Evolutionary conservation across 1,284 basidiomycete species (phyloP).

Genomic region (Wolfiporia cocos): DNA sequence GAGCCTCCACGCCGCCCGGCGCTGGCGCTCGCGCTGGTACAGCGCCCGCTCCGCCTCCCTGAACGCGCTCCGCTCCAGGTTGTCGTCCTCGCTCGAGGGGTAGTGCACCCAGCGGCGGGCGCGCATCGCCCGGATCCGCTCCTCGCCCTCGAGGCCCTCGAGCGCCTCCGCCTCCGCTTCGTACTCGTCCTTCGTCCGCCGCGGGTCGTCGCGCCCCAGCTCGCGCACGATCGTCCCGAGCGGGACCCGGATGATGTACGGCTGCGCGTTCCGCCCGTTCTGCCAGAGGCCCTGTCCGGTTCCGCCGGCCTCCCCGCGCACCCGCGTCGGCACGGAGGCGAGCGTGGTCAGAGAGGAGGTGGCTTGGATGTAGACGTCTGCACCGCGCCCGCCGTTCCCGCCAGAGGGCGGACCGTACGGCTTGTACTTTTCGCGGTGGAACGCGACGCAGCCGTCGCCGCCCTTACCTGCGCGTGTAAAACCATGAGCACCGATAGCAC

Average conservation of each 20-base stretch:
- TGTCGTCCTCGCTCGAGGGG: conserved; percentile 59
- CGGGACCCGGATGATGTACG: conserved; percentile 76
- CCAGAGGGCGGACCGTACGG: conserved; percentile 84
- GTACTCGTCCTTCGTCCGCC: conserved; percentile 57
- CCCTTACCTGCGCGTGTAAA: conserved; percentile 50
- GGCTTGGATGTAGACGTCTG: conserved; percentile 79
- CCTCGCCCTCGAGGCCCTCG: conserved; percentile 38
- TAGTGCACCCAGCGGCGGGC: conserved; percentile 78
- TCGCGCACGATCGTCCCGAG: conserved; percentile 86
- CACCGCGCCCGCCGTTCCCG: conserved; percentile 85
- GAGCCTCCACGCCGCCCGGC: conserved; percentile 39
- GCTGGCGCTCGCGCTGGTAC: conserved; percentile 59
- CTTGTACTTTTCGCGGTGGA: conserved; percentile 75
- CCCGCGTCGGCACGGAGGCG: conserved; percentile 59
- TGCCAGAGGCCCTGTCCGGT: conserved; percentile 81
- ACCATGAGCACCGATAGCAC: conserved; percentile 5
- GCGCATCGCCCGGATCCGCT: conserved; percentile 52
- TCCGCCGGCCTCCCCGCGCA: conserved; percentile 62
- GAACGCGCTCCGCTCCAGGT: conserved; percentile 62
- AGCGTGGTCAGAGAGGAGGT: conserved; percentile 75
- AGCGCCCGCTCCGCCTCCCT: conserved; percentile 65
- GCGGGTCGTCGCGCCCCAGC: conserved; percentile 55
- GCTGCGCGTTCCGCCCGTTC: conserved; percentile 71
- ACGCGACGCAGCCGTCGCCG: conserved; percentile 79
- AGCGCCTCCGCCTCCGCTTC: conserved; percentile 63